These are phyloP conservation scores for Tylopilus intermedius DNA, from an alignment of 768 basidiomycete species.

Conservation along the genomic window DNA sequence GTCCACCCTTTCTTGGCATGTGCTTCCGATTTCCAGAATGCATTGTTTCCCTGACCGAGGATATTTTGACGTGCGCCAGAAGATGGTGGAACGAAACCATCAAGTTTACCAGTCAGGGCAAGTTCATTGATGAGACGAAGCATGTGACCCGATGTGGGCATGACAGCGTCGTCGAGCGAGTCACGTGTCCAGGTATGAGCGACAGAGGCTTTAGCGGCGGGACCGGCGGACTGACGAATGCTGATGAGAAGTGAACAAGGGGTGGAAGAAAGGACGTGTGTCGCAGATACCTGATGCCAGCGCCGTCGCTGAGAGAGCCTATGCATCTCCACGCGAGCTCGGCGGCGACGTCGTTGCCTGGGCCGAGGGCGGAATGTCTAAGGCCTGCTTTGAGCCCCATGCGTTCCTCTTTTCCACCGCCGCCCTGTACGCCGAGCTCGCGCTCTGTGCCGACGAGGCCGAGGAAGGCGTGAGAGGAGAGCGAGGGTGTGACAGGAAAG, in stretches of 20 bases:
- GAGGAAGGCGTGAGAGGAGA: constrained; percentile 67
- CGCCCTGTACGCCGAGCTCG: constrained; percentile 48
- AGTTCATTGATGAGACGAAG: constrained; percentile 22
- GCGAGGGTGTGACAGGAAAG: constrained; percentile 54
- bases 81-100: constrained; percentile 11
- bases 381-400: constrained; percentile 71
- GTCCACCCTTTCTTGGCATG: constrained; percentile 23
- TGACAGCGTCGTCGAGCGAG: constrained; percentile 25
- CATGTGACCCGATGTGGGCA: constrained; percentile 24
- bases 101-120: constrained; percentile 17
- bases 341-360: constrained; percentile 73
- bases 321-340: constrained; percentile 79
- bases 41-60: constrained; percentile 23
- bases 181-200: constrained; percentile 74
- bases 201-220: constrained; percentile 75
- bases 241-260: constrained; percentile 35
- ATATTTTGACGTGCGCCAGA: neutral
- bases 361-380: constrained; percentile 18
- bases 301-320: constrained; percentile 61
- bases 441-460: constrained; percentile 69
- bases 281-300: constrained; percentile 66
- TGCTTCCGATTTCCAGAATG: constrained; percentile 25
- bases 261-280: neutral
- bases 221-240: constrained; percentile 80
- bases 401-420: constrained; percentile 26